Base-by-base conservation (phyloP, 352 stramenopile species). In the Pythium aristosporum region DNA sequence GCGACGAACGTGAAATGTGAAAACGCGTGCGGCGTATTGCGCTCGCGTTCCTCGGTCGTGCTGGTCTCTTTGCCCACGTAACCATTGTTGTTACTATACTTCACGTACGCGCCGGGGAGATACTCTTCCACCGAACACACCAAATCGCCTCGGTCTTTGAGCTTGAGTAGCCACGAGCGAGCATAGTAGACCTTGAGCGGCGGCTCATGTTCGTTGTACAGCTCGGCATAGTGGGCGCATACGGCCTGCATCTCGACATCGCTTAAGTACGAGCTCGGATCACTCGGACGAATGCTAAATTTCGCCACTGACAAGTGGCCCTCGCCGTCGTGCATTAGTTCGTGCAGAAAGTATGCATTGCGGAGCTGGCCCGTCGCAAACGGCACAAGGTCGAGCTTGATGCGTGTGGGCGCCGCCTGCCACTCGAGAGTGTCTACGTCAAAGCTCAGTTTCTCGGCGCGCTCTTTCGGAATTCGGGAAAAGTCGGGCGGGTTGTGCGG, bases 221-320 rank as follows among this genome's bases (percentile, higher is more conserved):
- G 68, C 49, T 82, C 77, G 2, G 86, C 87, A 61, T 96, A 96
- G 63, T 94, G 84, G 5, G 84, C 85, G 65, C 87, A 96, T 12
- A 93, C 83, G 7, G 87, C 85, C 67, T 96, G 87, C 87, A 94
- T 94, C 70, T 96, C 87, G 21, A 96, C 87, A 42, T 96, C 87
- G 64, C 85, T 91, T 49, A 92, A 68, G 57, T 94, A 94, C 0
- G 82, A 84, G 20, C 78, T 90, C 5, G 83, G 81, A 20, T 89
- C 85, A 11, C 78, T 82, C 8, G 69, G 68, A 25, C 79, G 74
- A 34, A 89, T 81, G 64, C 74, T 91, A 50, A 92, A 77, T 74
- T 94, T 94, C 21, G 85, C 85, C 2, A 94, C 83, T 2, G 87
- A 55, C 36, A 94, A 57, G 28, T 77, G 62, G 46, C 72, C 70